Percentiles rank a stretch among this genome's conserved stretches.
Conservation (phyloP, 768 basidiomycete genomes). For the Rhizopogon vesiculosus region DNA sequence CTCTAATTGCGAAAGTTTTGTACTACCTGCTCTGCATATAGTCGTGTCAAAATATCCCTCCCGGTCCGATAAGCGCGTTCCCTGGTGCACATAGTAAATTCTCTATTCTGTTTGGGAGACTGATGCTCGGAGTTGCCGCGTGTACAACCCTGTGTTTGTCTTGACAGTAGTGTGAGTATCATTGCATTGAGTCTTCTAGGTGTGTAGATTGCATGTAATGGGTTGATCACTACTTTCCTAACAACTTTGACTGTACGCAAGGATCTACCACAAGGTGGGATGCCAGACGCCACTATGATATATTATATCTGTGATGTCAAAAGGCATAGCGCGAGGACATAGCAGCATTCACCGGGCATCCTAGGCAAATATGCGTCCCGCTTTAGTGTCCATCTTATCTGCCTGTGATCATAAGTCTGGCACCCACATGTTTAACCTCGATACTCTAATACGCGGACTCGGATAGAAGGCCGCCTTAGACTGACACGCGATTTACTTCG, state of each 20-base stretch:
- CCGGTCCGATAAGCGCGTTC: neutral
- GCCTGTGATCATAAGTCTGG: neutral
- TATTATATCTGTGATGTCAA: too few relatives aligned
- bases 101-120: neutral
- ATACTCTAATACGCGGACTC: neutral
- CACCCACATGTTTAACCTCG: slow-evolving; percentile 8
- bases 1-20: slow-evolving; percentile 21
- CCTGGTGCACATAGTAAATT: neutral
- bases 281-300: too few relatives aligned
- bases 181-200: too few relatives aligned
- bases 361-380: slow-evolving; percentile 4
- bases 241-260: too few relatives aligned
- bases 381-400: slow-evolving; percentile 10
- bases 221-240: too few relatives aligned
- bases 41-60: slow-evolving; percentile 16
- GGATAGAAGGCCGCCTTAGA: slow-evolving; percentile 7
- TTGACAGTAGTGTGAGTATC: too few relatives aligned
- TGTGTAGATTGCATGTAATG: too few relatives aligned
- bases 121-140: neutral
- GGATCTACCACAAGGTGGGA: too few relatives aligned
- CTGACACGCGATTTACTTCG: too few relatives aligned
- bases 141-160: too few relatives aligned
- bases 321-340: neutral
- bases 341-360: neutral
- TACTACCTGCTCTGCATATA: slow-evolving; percentile 30